Evolutionary conservation across 805 yeast species (phyloP).

Genomic region (Wickerhamomyces alni): DNA sequence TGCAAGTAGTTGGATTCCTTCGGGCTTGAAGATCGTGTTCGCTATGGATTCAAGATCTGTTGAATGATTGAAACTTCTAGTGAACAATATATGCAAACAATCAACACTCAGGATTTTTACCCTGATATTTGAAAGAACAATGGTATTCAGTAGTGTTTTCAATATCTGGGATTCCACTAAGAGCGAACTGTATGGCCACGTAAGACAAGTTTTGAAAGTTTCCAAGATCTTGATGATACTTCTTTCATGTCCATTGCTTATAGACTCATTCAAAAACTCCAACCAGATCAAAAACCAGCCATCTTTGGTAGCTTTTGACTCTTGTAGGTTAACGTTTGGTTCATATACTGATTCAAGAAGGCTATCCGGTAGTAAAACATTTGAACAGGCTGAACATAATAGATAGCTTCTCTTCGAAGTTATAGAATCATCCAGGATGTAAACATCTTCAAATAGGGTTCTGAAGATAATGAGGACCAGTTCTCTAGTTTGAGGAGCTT

Average conservation of each 20-base stretch:
- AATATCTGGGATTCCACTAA: constrained; percentile 63
- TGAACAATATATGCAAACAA: constrained; percentile 82
- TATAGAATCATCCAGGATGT: constrained; percentile 84
- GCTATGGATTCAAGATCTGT: constrained; percentile 74
- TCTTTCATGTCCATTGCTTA: constrained; percentile 34
- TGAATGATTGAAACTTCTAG: constrained; percentile 61
- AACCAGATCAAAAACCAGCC: constrained; percentile 90
- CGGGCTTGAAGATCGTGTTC: constrained; percentile 67
- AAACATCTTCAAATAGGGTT: constrained; percentile 89
- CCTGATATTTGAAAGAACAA: constrained; percentile 53
- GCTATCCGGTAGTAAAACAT: constrained; percentile 68
- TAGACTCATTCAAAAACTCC: constrained; percentile 41
- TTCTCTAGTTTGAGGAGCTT: constrained; percentile 60
- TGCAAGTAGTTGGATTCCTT: constrained; percentile 66
- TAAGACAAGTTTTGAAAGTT: constrained; percentile 82
- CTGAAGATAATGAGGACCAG: constrained; percentile 72
- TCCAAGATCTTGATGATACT: constrained; percentile 65
- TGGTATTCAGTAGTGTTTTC: constrained; percentile 52
- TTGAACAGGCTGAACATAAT: constrained; percentile 76
- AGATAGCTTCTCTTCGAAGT: constrained; percentile 76
- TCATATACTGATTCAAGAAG: constrained; percentile 60
- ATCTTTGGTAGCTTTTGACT: constrained; percentile 60
- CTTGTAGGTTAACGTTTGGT: constrained; percentile 53
- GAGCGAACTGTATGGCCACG: constrained; percentile 83
- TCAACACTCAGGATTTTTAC: constrained; percentile 83